Conservation (phyloP, 305 asterid species). For the Solanum chacoense region DNA sequence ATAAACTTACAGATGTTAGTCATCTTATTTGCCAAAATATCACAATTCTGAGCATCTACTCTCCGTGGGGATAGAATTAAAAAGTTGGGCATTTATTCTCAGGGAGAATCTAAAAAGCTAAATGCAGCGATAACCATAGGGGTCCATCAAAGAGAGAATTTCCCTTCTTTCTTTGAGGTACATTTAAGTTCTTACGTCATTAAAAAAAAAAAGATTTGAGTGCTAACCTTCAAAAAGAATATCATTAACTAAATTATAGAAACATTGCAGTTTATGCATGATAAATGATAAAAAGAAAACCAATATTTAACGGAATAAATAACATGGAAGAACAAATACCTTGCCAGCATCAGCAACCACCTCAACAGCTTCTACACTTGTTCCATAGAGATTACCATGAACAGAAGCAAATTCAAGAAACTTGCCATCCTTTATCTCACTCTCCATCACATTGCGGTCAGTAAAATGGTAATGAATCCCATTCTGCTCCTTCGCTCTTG, state of each 20-base stretch:
- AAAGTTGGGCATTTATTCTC: background rate
- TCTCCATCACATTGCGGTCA: conserved; percentile 54
- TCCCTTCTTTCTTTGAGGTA: background rate
- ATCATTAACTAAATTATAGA: background rate
- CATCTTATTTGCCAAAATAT: background rate
- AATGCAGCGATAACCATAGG: background rate
- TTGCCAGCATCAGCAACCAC: conserved; percentile 81
- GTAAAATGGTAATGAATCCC: conserved; percentile 87
- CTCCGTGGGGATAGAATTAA: background rate
- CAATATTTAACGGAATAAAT: background rate
- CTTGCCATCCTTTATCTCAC: conserved; percentile 51
- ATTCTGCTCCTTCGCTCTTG: conserved; percentile 57
- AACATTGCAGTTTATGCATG: background rate
- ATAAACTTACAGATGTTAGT: background rate
- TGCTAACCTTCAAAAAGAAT: background rate
- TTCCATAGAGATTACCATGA: conserved; percentile 90
- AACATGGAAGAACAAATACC: conserved; percentile 24
- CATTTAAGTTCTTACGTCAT: background rate
- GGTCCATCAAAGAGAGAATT: background rate
- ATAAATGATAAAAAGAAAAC: background rate
- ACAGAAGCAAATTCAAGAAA: conserved; percentile 85
- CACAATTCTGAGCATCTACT: background rate
- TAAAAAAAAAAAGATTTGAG: background rate
- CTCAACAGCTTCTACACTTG: conserved; percentile 87
- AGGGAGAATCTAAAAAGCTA: background rate